Conservation (phyloP, 2,329 filamentous ascomycete genomes). For the Lojkania enalia region DNA sequence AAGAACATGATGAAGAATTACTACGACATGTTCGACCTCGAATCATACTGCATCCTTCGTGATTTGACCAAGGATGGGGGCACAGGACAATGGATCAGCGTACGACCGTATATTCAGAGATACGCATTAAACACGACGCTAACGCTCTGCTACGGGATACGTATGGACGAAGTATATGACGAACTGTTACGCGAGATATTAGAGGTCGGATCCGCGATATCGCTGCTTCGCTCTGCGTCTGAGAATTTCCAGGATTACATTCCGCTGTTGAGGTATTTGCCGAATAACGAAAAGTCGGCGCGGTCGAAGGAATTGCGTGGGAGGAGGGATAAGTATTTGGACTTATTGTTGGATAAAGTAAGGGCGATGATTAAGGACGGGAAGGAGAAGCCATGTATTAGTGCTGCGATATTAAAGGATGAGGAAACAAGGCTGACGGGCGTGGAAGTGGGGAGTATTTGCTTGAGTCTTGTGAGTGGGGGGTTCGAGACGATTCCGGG, state of each 20-base stretch:
- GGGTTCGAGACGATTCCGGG: constrained; percentile 60
- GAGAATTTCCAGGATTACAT: constrained; percentile 61
- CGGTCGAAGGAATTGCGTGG: constrained; percentile 53
- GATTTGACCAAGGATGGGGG: constrained; percentile 53
- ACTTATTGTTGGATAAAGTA: constrained; percentile 55
- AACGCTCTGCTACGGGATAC: constrained; percentile 59
- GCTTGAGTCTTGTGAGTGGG: constrained; percentile 56
- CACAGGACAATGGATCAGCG: constrained; percentile 49
- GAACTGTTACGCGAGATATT: constrained; percentile 57
- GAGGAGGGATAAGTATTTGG: constrained; percentile 55
- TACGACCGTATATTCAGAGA: constrained; percentile 57
- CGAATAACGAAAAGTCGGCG: constrained; percentile 56
- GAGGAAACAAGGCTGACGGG: constrained; percentile 57
- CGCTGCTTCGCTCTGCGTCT: constrained; percentile 53
- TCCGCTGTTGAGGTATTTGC: constrained; percentile 54
- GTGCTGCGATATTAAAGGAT: constrained; percentile 58
- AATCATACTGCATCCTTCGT: constrained; percentile 55
- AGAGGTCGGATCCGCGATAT: constrained; percentile 57
- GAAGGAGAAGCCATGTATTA: constrained; percentile 59
- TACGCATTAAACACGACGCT: constrained; percentile 59
- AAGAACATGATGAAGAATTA: constrained; percentile 53
- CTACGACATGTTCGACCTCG: constrained; percentile 58
- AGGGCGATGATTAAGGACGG: constrained; percentile 56
- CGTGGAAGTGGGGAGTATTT: constrained; percentile 59
- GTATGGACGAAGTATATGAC: constrained; percentile 59